These are phyloP conservation scores for Eucommia ulmoides DNA, from an alignment of 257 asterid genomes.

Conservation along the genomic window DNA sequence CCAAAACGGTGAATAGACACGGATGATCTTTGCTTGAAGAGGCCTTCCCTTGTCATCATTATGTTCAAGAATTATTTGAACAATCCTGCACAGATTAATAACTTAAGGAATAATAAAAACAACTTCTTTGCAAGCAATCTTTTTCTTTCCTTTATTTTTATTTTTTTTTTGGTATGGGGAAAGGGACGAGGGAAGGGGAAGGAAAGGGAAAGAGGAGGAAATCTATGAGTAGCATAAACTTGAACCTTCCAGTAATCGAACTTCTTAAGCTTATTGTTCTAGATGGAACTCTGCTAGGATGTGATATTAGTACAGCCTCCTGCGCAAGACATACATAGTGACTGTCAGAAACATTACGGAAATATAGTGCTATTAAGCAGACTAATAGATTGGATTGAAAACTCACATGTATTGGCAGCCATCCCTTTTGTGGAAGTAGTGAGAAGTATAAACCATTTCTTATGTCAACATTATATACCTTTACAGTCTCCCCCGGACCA, in stretches of 20 bases:
- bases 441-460: conserved; percentile 72
- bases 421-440: conserved; percentile 92
- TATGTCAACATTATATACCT: conserved; percentile 67
- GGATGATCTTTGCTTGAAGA: conserved; percentile 48
- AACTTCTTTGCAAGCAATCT: not conserved
- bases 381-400: conserved; percentile 4
- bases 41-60: conserved; percentile 42
- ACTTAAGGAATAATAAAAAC: conserved; percentile 5
- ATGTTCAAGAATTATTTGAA: conserved; percentile 80
- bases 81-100: conserved; percentile 46
- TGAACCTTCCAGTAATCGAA: conserved; percentile 93
- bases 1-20: conserved; percentile 88
- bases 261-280: conserved; percentile 78
- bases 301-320: conserved; percentile 87
- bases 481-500: conserved; percentile 68
- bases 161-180: too few relatives aligned
- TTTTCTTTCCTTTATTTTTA: too few relatives aligned
- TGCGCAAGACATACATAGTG: conserved; percentile 10
- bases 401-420: conserved; percentile 82
- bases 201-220: not conserved
- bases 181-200: too few relatives aligned
- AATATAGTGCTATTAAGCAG: conserved; percentile 6
- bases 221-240: conserved; percentile 6
- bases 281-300: conserved; percentile 54
- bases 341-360: conserved; percentile 8